These are phyloP conservation scores for Zea mays DNA, from an alignment of 176 grass and related monocot genomes.

Conservation along the genomic window Zm-B73-REFERENCE-NAM-5.0 NC_050105.1:104722501-104723000, in stretches of 20 bases:
- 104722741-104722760: neutral
- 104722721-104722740: neutral
- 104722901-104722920: neutral
- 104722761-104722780: neutral
- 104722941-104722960: neutral
- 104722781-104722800: slow-evolving; percentile 1
- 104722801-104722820: slow-evolving; percentile 25
- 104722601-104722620: no score
- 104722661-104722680: no score
- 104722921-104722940: neutral
- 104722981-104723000: neutral
- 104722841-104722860: slow-evolving; percentile 2
- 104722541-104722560: no score
- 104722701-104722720: neutral
- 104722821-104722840: slow-evolving; percentile 12
- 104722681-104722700: neutral
- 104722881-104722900: neutral
- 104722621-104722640: no score
- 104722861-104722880: neutral
- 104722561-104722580: no score
- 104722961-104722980: neutral
- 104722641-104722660: no score
- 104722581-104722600: no score
- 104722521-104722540: no score
- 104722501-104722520: no score